These are phyloP conservation scores for Trypanosoma rangeli DNA, from an alignment of 208 protist species.

Conservation along the genomic window DNA sequence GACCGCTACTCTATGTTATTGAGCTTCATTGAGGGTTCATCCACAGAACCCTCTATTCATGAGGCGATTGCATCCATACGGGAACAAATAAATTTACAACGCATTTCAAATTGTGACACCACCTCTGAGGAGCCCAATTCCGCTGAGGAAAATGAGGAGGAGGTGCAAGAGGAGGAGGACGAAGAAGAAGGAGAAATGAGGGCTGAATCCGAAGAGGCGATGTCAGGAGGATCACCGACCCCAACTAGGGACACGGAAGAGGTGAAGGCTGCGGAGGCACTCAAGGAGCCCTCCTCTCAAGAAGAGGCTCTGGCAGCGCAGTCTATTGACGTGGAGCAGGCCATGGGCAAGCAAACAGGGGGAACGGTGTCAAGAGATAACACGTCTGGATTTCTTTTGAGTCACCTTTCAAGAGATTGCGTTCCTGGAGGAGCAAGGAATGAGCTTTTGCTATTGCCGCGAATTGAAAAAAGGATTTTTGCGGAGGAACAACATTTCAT, in stretches of 20 bases:
- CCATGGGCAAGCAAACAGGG: background rate
- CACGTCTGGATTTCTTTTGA: background rate
- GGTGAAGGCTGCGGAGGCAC: background rate
- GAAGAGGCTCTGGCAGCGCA: background rate
- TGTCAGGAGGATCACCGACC: conserved; percentile 17
- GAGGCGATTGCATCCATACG: conserved; percentile 50
- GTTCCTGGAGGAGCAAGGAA: conserved; percentile 20
- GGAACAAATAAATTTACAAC: conserved; percentile 58
- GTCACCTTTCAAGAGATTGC: conserved; percentile 1
- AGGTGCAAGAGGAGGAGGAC: background rate
- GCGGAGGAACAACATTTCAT: conserved; percentile 29
- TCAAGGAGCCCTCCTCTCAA: background rate
- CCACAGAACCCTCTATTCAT: conserved; percentile 11
- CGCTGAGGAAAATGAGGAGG: conserved; percentile 20
- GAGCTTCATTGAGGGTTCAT: conserved; percentile 15
- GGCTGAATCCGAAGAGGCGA: conserved; percentile 6
- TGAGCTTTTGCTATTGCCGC: conserved; percentile 34
- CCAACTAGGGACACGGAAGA: conserved; percentile 33
- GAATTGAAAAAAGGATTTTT: conserved; percentile 32
- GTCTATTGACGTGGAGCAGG: background rate
- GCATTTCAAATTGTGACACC: conserved; percentile 20
- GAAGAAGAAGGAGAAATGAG: no score
- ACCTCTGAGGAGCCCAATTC: conserved; percentile 7
- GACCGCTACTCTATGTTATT: conserved; percentile 44
- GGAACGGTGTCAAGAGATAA: background rate